Conservation (phyloP, 2,329 filamentous ascomycete species). For the Alternaria infectoria region DNA sequence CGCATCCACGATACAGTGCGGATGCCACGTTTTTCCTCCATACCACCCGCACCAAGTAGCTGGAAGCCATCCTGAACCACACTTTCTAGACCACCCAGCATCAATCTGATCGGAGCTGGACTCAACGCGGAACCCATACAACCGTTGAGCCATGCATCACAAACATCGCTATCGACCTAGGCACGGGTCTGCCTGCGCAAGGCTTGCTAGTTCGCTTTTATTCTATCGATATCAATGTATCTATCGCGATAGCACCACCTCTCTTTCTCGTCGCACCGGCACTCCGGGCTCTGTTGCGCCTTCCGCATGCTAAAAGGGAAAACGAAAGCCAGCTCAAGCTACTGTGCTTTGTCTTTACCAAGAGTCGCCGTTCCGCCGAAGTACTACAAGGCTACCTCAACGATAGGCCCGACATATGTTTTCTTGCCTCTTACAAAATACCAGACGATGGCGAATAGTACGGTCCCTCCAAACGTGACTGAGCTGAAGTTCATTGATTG, state of each 20-base stretch:
- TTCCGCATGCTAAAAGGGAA: neutral
- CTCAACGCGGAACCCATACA: slow-evolving; percentile 15
- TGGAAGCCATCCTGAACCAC: slow-evolving; percentile 25
- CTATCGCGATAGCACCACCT: neutral
- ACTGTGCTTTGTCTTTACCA: neutral
- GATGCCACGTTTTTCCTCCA: slow-evolving; percentile 26
- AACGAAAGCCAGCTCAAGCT: neutral
- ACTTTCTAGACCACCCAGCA: slow-evolving; percentile 31
- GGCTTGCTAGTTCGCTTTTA: no score
- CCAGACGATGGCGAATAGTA: slow-evolving; percentile 12
- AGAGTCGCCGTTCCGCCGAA: neutral
- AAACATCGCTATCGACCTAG: no score
- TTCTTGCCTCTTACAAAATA: slow-evolving; percentile 17
- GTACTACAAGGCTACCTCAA: slow-evolving; percentile 9
- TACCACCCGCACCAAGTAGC: slow-evolving; percentile 25
- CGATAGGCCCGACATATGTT: slow-evolving; percentile 25
- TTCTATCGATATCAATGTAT: neutral
- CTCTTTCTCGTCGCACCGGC: neutral
- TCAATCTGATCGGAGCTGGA: slow-evolving; percentile 39
- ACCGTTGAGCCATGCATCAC: slow-evolving; percentile 34
- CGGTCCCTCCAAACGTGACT: slow-evolving; percentile 19
- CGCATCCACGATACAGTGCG: slow-evolving; percentile 45
- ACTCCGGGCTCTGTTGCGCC: neutral
- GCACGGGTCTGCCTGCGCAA: no score
- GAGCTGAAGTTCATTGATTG: slow-evolving; percentile 25